These are phyloP conservation scores for Antitrichia curtipendula DNA, from an alignment of 225 moss, liverwort and hornwort genomes.

Conservation along the genomic window DNA sequence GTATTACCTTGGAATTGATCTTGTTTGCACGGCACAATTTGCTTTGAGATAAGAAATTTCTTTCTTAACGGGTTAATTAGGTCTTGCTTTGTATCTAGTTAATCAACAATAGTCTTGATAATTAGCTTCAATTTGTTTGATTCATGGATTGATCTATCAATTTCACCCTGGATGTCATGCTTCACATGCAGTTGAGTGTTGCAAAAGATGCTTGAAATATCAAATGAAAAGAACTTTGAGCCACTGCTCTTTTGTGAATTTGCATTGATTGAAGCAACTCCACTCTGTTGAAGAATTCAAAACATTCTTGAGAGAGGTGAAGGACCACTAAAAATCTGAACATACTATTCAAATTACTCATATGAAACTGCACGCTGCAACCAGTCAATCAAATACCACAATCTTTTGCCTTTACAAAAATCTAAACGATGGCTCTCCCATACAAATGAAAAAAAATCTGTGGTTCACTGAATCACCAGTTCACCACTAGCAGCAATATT, in stretches of 20 bases:
- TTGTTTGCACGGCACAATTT: neutral
- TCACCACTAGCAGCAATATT: neutral
- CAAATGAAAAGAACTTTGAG: neutral
- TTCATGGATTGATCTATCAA: neutral
- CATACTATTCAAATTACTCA: too few relatives aligned
- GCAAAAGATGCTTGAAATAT: neutral
- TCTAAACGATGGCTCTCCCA: neutral
- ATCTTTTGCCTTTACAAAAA: neutral
- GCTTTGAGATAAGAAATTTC: neutral
- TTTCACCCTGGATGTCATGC: neutral
- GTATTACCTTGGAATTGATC: neutral
- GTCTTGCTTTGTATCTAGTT: neutral
- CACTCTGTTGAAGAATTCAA: neutral
- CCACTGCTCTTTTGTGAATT: neutral
- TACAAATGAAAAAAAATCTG: neutral
- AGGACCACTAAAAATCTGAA: too few relatives aligned
- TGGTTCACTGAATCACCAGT: rapidly evolving
- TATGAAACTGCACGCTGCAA: rapidly evolving
- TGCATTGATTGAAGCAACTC: neutral
- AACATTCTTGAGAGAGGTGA: neutral
- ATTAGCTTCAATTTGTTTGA: neutral
- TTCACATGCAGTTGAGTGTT: neutral
- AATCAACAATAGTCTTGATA: neutral
- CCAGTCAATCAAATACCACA: neutral
- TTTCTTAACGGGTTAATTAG: neutral